A percentile compares a stretch with the other conserved stretches of the same genome.
These are phyloP conservation scores for Thalassiosira exigua DNA, from an alignment of 352 stramenopile species.

Conservation along the genomic window DNA sequence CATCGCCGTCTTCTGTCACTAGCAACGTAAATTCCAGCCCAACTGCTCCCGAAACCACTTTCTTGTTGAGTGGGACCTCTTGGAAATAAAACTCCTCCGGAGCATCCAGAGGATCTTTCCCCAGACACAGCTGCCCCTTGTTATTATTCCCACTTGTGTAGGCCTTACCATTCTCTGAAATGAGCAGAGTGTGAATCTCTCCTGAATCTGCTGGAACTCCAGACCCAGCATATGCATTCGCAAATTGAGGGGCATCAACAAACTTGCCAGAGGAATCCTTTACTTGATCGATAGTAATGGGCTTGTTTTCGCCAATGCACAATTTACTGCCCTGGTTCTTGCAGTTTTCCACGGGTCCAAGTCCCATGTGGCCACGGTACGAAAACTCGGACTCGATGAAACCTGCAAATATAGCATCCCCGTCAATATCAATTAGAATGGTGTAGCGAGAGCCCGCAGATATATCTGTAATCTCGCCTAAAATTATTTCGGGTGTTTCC, in stretches of 20 bases:
- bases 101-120: slow-evolving; percentile 13
- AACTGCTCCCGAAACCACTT: slow-evolving; percentile 20
- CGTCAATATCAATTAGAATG: slow-evolving; percentile 31
- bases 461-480: slow-evolving; percentile 32
- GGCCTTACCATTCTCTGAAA: slow-evolving; percentile 31
- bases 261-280: slow-evolving; percentile 28
- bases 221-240: slow-evolving; percentile 32
- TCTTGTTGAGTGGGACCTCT: slow-evolving; percentile 11
- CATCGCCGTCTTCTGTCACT: slow-evolving; percentile 38
- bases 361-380: slow-evolving; percentile 43
- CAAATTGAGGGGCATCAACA: slow-evolving; percentile 35
- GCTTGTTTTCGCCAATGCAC: slow-evolving; percentile 6
- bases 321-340: not conserved
- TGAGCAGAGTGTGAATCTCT: slow-evolving; percentile 54
- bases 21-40: slow-evolving; percentile 42
- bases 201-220: slow-evolving; percentile 38
- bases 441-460: slow-evolving; percentile 45
- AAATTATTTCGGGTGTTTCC: slow-evolving; percentile 16
- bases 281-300: slow-evolving; percentile 8
- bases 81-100: too few relatives aligned
- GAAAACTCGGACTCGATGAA: slow-evolving; percentile 36
- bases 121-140: slow-evolving; percentile 48
- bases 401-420: slow-evolving; percentile 15
- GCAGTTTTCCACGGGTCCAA: slow-evolving; percentile 5
- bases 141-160: slow-evolving; percentile 46